Percentiles rank a stretch among this genome's conserved stretches.
Conservation (phyloP, 768 basidiomycete species). For the Megacollybia marginata region DNA sequence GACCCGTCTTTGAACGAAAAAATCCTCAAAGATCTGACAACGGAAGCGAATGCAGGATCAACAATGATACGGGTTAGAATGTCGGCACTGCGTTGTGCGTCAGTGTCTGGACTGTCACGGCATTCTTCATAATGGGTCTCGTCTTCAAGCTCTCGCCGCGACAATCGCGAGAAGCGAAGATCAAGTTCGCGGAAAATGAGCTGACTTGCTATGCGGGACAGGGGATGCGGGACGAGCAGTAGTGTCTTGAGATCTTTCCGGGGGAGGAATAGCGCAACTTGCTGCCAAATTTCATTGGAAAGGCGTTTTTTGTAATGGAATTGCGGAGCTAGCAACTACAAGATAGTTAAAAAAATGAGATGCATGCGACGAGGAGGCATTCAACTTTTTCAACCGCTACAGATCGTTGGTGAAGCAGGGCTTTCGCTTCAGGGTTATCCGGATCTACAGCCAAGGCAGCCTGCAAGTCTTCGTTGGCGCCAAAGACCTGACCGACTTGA, state of each 20-base stretch:
- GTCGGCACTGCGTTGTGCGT: slow-evolving; percentile 62
- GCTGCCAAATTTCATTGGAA: slow-evolving; percentile 66
- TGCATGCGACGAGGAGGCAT: slow-evolving; percentile 1
- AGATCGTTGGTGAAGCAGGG: slow-evolving; percentile 47
- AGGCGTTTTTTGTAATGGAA: slow-evolving; percentile 43
- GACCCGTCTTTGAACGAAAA: slow-evolving; percentile 46
- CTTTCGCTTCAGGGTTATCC: slow-evolving; percentile 61
- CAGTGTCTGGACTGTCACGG: slow-evolving; percentile 23
- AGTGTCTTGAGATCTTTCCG: slow-evolving; percentile 59
- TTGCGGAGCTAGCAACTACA: slow-evolving; percentile 16
- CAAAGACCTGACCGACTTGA: slow-evolving; percentile 49
- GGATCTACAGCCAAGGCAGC: slow-evolving; percentile 59
- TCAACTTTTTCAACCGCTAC: slow-evolving; percentile 52
- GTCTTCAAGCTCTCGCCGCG: slow-evolving; percentile 18
- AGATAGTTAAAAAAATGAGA: background rate
- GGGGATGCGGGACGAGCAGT: slow-evolving; percentile 54
- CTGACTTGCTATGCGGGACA: slow-evolving; percentile 65
- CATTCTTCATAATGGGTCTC: slow-evolving; percentile 14
- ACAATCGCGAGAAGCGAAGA: slow-evolving; percentile 45
- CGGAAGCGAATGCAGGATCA: slow-evolving; percentile 49
- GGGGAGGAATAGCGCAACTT: slow-evolving; percentile 56
- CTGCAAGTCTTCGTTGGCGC: slow-evolving; percentile 62
- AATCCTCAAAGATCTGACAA: slow-evolving; percentile 51
- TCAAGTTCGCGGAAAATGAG: slow-evolving; percentile 58
- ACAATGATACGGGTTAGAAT: slow-evolving; percentile 61